phyloP scores from a whole-genome alignment of 2,329 filamentous ascomycete genomes.

The Diaporthe sp. region DNA sequence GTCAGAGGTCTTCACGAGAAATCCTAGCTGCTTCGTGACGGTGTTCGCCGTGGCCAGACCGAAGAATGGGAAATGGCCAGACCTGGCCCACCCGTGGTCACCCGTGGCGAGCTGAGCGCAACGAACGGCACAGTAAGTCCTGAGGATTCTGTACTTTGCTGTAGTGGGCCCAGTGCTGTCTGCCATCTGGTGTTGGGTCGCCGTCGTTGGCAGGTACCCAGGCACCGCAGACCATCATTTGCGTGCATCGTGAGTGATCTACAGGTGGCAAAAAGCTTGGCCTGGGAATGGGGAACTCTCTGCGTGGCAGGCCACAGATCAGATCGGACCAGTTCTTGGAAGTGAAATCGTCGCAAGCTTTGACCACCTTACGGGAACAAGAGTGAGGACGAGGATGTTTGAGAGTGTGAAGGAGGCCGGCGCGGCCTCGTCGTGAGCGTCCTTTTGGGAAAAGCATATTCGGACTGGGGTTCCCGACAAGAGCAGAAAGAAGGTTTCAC shows the following conservation, averaged over 20 bases:
- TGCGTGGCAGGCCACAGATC: constrained; percentile 6
- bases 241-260: constrained; percentile 14
- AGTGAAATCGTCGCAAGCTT: constrained; percentile 25
- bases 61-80: neutral
- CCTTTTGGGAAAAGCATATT: constrained; percentile 3
- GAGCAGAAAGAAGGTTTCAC: constrained; percentile 36
- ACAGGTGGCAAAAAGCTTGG: constrained; percentile 33
- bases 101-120: neutral
- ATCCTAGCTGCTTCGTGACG: constrained; percentile 14
- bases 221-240: neutral
- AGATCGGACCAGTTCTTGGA: constrained; percentile 32
- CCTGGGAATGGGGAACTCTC: constrained; percentile 8
- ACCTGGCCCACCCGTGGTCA: neutral
- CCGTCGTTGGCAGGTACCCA: neutral
- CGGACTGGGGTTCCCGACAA: constrained; percentile 17
- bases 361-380: constrained; percentile 25
- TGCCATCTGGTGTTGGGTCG: constrained; percentile 3
- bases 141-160: neutral
- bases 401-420: constrained; percentile 19
- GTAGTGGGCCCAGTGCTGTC: neutral
- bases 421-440: neutral
- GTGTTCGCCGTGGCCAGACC: neutral
- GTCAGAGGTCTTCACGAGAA: neutral
- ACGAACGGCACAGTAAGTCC: neutral
- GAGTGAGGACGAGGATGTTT: constrained; percentile 23